Evolutionary conservation across 2,329 filamentous ascomycete genomes (phyloP).

Genomic region (Daldinia sp.): DNA sequence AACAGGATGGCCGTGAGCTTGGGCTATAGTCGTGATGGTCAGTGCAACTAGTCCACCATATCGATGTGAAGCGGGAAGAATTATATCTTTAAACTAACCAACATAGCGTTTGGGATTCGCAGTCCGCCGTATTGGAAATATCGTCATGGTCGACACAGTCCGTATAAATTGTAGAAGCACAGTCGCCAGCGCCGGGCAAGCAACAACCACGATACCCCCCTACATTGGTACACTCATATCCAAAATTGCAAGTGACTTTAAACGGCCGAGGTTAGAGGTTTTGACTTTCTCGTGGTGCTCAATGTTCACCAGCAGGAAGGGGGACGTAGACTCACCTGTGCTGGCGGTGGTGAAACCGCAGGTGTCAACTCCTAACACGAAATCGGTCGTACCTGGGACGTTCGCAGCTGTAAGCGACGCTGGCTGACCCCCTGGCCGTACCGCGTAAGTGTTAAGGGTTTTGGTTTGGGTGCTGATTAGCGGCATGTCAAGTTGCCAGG

Average conservation of each 20-base stretch:
- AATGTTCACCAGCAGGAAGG: too few species aligned
- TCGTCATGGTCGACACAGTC: slow-evolving; percentile 45
- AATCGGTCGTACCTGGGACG: slow-evolving; percentile 30
- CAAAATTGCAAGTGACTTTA: slow-evolving; percentile 49
- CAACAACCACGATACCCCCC: slow-evolving; percentile 50
- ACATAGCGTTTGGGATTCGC: slow-evolving; percentile 48
- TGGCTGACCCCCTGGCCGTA: slow-evolving; percentile 25
- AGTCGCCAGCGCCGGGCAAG: slow-evolving; percentile 40
- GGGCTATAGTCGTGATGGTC: slow-evolving; percentile 32
- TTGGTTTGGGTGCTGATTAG: slow-evolving; percentile 42
- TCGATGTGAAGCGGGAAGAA: neutral
- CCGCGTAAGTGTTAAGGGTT: slow-evolving; percentile 24
- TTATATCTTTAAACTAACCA: slow-evolving; percentile 44
- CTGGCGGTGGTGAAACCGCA: slow-evolving; percentile 48
- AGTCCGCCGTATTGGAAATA: slow-evolving; percentile 36
- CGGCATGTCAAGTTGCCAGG: slow-evolving; percentile 44
- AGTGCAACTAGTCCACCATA: neutral
- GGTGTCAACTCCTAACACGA: slow-evolving; percentile 46
- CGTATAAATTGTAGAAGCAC: slow-evolving; percentile 48
- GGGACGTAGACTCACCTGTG: slow-evolving; percentile 43
- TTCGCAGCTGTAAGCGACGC: slow-evolving; percentile 37
- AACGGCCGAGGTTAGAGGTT: slow-evolving; percentile 19
- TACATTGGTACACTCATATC: slow-evolving; percentile 48
- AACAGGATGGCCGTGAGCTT: slow-evolving; percentile 43
- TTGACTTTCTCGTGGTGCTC: neutral